Conservation (phyloP, 371 early-diverging fungal genomes). For the Synchytrium microbalum region DNA sequence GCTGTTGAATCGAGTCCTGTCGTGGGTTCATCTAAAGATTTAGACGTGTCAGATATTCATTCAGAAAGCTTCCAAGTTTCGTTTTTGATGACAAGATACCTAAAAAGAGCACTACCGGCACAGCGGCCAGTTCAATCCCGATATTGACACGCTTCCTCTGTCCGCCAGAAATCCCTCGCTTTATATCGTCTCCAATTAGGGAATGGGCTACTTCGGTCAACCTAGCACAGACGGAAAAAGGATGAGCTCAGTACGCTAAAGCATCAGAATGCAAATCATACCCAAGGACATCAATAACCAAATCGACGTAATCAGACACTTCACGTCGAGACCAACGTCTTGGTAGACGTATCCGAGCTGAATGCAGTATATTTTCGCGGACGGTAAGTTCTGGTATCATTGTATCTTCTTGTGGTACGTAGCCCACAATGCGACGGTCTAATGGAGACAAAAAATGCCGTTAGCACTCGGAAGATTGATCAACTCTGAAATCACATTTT, state of each 20-base stretch:
- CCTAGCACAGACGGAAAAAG: not conserved
- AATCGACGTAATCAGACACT: conserved; percentile 9
- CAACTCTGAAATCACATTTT: too few species aligned
- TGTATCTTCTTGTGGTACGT: conserved; percentile 19
- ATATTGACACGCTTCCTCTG: conserved; percentile 27
- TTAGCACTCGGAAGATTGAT: too few species aligned
- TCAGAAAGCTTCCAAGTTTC: too few species aligned
- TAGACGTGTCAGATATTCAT: too few species aligned
- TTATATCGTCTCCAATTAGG: conserved; percentile 11
- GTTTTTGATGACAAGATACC: conserved; percentile 60
- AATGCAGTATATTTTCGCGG: conserved; percentile 6
- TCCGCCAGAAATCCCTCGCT: conserved; percentile 24
- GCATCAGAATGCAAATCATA: not conserved
- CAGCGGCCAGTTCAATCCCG: conserved; percentile 8
- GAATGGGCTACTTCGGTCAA: conserved; percentile 10
- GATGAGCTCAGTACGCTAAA: not conserved
- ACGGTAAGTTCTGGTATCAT: conserved; percentile 2
- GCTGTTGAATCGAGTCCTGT: conserved; percentile 47
- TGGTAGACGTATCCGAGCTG: conserved; percentile 14
- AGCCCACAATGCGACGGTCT: too few species aligned
- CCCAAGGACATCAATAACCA: conserved; percentile 10
- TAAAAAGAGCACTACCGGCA: conserved; percentile 27
- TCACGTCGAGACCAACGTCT: conserved; percentile 4
- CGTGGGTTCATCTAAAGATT: conserved; percentile 73
- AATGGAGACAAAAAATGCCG: too few species aligned